Conservation (phyloP, 2,329 filamentous ascomycete genomes). For the Beauveria bassiana region DNA sequence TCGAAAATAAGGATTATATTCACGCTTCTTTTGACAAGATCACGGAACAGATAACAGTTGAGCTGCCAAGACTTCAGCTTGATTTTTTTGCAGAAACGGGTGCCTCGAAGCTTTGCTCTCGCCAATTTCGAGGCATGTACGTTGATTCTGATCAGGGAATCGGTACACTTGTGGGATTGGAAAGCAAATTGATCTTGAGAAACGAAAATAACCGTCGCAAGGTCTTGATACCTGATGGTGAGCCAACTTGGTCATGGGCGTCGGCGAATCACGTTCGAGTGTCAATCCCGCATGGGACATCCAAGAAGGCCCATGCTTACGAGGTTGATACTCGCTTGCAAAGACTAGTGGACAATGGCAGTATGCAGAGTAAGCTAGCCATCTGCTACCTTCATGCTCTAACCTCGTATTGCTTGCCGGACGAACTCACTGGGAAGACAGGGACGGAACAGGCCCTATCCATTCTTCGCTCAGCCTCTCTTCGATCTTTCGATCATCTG, state of each 20-base stretch:
- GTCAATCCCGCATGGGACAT: neutral
- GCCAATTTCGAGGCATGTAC: constrained; percentile 7
- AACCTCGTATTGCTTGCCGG: constrained; percentile 42
- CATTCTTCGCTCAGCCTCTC: constrained; percentile 38
- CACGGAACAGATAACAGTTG: neutral
- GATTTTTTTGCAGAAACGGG: neutral
- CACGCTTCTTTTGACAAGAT: neutral
- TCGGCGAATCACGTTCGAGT: neutral
- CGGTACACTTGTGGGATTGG: neutral
- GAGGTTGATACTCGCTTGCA: neutral
- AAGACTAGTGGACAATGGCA: constrained; percentile 39
- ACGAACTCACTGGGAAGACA: constrained; percentile 38
- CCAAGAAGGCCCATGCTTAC: neutral
- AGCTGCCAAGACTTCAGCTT: neutral
- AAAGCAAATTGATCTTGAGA: neutral
- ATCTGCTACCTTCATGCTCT: constrained; percentile 44
- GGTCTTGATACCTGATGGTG: neutral
- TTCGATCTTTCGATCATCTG: constrained; percentile 29
- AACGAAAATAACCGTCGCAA: neutral
- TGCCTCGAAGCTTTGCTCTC: neutral
- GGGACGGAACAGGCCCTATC: constrained; percentile 45
- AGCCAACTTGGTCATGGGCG: neutral
- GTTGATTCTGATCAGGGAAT: neutral
- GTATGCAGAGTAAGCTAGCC: constrained; percentile 42
- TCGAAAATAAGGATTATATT: neutral